Evolutionary conservation across 805 yeast species (phyloP).

Genomic region (Schwanniomyces occidentalis): DNA sequence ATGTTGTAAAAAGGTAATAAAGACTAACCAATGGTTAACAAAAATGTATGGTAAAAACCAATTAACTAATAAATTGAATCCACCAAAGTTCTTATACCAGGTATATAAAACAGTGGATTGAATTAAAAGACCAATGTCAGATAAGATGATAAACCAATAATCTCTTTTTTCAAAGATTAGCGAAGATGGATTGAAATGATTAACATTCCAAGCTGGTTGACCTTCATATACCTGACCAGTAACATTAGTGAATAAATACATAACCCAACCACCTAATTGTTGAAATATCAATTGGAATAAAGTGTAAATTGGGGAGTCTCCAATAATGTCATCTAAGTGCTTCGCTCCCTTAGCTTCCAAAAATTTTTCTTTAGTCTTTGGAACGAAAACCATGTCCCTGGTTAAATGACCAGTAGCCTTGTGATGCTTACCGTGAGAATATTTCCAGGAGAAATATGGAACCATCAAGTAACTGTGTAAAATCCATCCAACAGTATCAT

Average conservation of each 20-base stretch:
- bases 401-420: slow-evolving; percentile 84
- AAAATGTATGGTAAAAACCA: slow-evolving; percentile 77
- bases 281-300: slow-evolving; percentile 57
- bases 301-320: slow-evolving; percentile 73
- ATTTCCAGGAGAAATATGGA: slow-evolving; percentile 88
- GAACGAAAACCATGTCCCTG: slow-evolving; percentile 85
- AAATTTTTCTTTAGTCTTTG: slow-evolving; percentile 63
- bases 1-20: slow-evolving; percentile 83
- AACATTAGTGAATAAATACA: slow-evolving; percentile 65
- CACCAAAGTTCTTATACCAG: slow-evolving; percentile 64
- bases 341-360: slow-evolving; percentile 34
- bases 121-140: slow-evolving; percentile 68
- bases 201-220: slow-evolving; percentile 46
- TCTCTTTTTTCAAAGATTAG: slow-evolving; percentile 75
- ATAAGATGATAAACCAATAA: slow-evolving; percentile 66
- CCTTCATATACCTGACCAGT: slow-evolving; percentile 69
- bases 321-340: slow-evolving; percentile 56
- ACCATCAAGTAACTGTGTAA: slow-evolving; percentile 77
- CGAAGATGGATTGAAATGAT: slow-evolving; percentile 73
- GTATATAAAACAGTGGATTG: slow-evolving; percentile 55
- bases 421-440: slow-evolving; percentile 83
- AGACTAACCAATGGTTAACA: slow-evolving; percentile 89
- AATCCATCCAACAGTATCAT: slow-evolving; percentile 82
- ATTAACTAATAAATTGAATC: slow-evolving; percentile 60
- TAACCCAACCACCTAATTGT: slow-evolving; percentile 78